Evolutionary conservation across 2,329 filamentous ascomycete species (phyloP).

Genomic region (Colletotrichum godetiae): DNA sequence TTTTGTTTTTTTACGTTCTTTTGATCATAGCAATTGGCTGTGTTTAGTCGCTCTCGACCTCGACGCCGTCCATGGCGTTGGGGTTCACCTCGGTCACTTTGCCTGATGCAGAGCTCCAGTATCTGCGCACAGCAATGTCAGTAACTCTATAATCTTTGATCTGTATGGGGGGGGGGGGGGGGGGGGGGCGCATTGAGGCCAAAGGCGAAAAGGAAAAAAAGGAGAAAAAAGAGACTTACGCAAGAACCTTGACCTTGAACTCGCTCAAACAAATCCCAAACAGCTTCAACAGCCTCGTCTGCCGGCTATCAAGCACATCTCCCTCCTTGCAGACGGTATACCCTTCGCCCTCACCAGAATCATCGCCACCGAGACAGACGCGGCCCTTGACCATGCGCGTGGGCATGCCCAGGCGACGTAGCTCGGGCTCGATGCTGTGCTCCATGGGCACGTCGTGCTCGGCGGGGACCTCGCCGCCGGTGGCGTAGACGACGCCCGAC

Average conservation of each 20-base stretch:
- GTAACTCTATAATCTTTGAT: background rate
- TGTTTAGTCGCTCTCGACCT: constrained; percentile 38
- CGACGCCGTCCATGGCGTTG: constrained; percentile 51
- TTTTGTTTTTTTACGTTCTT: background rate
- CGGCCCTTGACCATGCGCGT: constrained; percentile 90
- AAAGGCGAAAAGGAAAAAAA: background rate
- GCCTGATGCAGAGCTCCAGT: constrained; percentile 70
- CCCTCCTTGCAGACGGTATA: constrained; percentile 89
- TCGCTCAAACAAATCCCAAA: constrained; percentile 92
- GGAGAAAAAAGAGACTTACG: constrained; percentile 59
- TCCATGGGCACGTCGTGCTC: constrained; percentile 89
- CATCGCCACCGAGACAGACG: constrained; percentile 75
- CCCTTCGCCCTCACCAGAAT: constrained; percentile 54
- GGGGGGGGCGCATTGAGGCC: too few relatives aligned
- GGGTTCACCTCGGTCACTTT: constrained; percentile 67
- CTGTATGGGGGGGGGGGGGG: too few relatives aligned
- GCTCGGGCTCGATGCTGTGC: constrained; percentile 89
- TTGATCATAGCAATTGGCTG: background rate
- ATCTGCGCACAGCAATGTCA: constrained; percentile 48
- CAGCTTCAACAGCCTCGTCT: constrained; percentile 93
- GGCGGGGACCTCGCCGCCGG: constrained; percentile 80
- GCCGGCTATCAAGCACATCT: constrained; percentile 86
- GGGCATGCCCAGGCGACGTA: constrained; percentile 90
- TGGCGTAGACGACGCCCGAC: constrained; percentile 82
- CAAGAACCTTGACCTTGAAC: constrained; percentile 85